Conservation (phyloP, 345 rosid species). For the Mercurialis annua region DNA sequence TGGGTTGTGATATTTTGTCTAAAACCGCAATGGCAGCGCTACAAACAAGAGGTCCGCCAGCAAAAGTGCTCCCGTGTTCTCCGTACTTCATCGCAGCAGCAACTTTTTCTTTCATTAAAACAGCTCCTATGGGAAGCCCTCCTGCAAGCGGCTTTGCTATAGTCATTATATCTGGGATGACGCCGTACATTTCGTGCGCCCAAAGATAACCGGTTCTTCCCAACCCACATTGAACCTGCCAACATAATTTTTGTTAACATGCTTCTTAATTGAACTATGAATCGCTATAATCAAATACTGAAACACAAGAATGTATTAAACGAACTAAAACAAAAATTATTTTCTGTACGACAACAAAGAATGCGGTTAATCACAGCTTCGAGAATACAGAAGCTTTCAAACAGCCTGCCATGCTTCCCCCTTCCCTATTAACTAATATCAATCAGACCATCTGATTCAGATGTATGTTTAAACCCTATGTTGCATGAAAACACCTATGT, state of each 20-base stretch:
- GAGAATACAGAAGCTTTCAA: no score
- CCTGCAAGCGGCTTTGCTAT: slow-evolving; percentile 97
- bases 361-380: no score
- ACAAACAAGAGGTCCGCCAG: slow-evolving; percentile 77
- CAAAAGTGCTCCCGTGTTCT: slow-evolving; percentile 94
- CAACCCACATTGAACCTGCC: slow-evolving; percentile 85
- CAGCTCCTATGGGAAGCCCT: slow-evolving; percentile 88
- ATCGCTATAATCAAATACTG: not conserved
- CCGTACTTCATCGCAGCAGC: slow-evolving; percentile 63
- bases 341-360: not conserved
- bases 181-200: slow-evolving; percentile 70
- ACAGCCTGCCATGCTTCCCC: not conserved
- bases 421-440: not conserved
- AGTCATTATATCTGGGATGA: slow-evolving; percentile 84
- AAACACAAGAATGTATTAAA: not conserved
- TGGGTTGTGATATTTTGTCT: slow-evolving; percentile 63
- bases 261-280: not conserved
- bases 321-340: no score
- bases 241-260: not conserved
- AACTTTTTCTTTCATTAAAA: slow-evolving; percentile 67
- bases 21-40: slow-evolving; percentile 61
- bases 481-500: no score
- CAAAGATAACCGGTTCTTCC: slow-evolving; percentile 78
- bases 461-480: no score
- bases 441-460: no score